Base-by-base conservation (phyloP, 2,329 filamentous ascomycete species). In the Botrytis sinoallii region DNA sequence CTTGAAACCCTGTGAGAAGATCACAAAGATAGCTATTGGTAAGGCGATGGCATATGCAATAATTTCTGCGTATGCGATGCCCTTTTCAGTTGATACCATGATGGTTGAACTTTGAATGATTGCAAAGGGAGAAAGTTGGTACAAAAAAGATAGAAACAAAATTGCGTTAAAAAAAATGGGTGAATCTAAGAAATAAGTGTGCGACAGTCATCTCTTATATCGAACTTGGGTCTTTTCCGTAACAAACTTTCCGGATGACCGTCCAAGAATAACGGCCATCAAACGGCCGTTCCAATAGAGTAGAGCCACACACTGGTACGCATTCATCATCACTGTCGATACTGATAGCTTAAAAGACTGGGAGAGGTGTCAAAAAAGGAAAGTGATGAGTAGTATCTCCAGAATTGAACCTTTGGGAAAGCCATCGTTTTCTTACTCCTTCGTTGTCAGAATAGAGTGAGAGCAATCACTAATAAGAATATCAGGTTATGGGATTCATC, bases 11-110 rank as follows among this genome's bases (percentile, higher is more conserved):
- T 78, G 78, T 12, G 76, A 75, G 42, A 78, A 63, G 16, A 79
- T 65, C 38, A 79, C 74, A 67, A 79, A 76, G 29, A 76, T 70
- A 5, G 77, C 76, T 29, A 79, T 76, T 61, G 16, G 16, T 35
- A 57, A 42, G 12, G 25, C 60, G 9, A 64, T 40, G 6, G 8
- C 38, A 60, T 79, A 81, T 70, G 80, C 75, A 32, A 75, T 74
- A 35, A 81, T 72, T 57, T 79, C 77, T 8, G 77, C 76, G 48
- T 78, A 76, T 40, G 79, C 79, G 38, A 77, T 78, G 32, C 75
- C 76, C 75, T 79, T 73, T 72, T 70, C 46, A 8, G 74, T 77
- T 42, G 73, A 71, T 25, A 74, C 71, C 75, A 78, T 78, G 25
- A 14, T 76, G 40, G 22, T n/a, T 65, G n/a, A 32, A 46, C 4